Evolutionary conservation across 352 stramenopile species (phyloP).

Genomic region (Blastocystis sp.): DNA sequence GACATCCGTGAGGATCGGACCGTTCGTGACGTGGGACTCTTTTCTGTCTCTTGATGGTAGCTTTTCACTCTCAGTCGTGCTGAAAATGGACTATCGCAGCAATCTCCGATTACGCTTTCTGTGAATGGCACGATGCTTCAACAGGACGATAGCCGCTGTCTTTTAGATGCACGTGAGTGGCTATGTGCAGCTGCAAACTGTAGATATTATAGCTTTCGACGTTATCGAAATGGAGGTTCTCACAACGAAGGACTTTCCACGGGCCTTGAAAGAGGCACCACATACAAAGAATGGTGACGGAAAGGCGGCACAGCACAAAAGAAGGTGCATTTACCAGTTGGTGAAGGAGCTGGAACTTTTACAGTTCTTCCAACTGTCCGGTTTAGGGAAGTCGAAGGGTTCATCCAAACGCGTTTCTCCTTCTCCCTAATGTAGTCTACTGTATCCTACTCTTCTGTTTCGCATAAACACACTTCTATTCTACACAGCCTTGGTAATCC

Average conservation of each 20-base stretch:
- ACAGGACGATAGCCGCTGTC: not conserved
- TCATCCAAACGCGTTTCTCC: too few relatives aligned
- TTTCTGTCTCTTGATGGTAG: not conserved
- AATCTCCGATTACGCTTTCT: not conserved
- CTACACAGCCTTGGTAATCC: too few relatives aligned
- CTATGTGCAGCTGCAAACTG: not conserved
- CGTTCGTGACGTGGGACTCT: conserved; percentile 12
- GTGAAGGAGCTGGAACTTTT: not conserved
- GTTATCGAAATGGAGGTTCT: not conserved
- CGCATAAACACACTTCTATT: too few relatives aligned
- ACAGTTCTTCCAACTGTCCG: not conserved
- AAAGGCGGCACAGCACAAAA: not conserved
- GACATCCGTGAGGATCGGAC: not conserved
- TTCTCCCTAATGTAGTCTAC: too few relatives aligned
- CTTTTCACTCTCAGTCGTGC: conserved; percentile 14
- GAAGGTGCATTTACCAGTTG: not conserved
- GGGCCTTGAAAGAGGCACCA: not conserved
- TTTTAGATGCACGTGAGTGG: not conserved
- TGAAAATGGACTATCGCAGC: conserved; percentile 17
- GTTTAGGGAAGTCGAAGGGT: not conserved
- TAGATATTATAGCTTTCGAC: conserved; percentile 2
- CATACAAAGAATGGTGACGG: not conserved
- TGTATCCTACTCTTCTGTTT: too few relatives aligned
- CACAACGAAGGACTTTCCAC: not conserved
- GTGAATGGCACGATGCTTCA: not conserved